Base-by-base conservation (phyloP, 768 basidiomycete genomes). In the Phlebiopsis gigantea region DNA sequence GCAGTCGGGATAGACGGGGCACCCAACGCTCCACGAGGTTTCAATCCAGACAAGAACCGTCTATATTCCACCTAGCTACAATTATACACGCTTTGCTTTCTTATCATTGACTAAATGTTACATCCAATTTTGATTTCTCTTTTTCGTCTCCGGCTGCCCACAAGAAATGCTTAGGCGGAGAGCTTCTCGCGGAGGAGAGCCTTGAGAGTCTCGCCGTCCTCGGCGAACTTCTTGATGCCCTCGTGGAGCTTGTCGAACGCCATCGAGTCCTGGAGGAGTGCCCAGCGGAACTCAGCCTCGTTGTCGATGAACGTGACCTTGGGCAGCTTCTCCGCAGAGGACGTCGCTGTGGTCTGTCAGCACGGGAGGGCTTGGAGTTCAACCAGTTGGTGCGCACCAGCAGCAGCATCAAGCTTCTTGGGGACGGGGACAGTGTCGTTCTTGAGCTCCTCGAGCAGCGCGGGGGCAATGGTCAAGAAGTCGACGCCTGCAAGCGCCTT, bases 231-330 rank as follows among this genome's bases (percentile, higher is more conserved):
- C 78, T 85, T 87, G 79, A 99, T 97, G 66, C 97, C 97, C 77
- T 98, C 93, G 72, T 97, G 93, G 55, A 98, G 80, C 79, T 98
- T 98, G 73, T 98, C 96, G 69, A 93, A 96, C n/a, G 96, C 94
- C 95, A 98, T 97, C 69, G 80, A 75, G 73, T 98, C 95, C 68
- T 93, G 82, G 67, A 97, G 84, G 57, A 98, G 87, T 10, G 81
- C 63, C 94, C 94, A 97, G 58, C 92, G 87, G 91, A 98, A 98
- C 68, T 93, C 90, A 59, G 94, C 78, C 78, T 99, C 93, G 76
- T 97, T 84, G 78, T 98, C 84, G 70, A 99, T 67, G 80, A 67
- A 98, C 21, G 84, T 74, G 61, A 93, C 89, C 75, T 95, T 98
- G 39, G 82, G 66, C 60, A 91, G 84, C 30, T 83, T 79, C 56